phyloP scores from a whole-genome alignment of 257 asterid species.

The Perilla frutescens region DNA sequence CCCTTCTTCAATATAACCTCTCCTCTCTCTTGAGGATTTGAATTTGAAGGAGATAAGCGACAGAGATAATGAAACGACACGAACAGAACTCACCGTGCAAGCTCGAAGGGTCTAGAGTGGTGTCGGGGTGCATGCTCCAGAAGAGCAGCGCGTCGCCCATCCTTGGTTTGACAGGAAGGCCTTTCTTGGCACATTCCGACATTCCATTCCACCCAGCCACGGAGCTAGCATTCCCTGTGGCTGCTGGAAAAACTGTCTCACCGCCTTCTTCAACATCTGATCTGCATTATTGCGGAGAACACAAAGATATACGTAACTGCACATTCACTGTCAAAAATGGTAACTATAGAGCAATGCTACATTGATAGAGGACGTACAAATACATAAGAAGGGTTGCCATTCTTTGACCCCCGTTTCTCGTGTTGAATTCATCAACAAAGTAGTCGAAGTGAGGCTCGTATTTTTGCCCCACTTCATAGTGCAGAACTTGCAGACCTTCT shows the following conservation, averaged over 20 bases:
- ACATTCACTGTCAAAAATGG: too few relatives aligned
- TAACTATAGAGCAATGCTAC: too few relatives aligned
- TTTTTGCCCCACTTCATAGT: slow-evolving; percentile 77
- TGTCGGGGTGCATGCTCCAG: slow-evolving; percentile 81
- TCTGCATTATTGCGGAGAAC: slow-evolving; percentile 44
- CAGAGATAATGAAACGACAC: neutral
- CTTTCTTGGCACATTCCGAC: slow-evolving; percentile 73
- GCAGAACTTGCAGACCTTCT: slow-evolving; percentile 72
- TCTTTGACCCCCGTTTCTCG: slow-evolving; percentile 75
- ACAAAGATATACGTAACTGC: neutral
- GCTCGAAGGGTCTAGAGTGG: slow-evolving; percentile 63
- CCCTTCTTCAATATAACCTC: neutral
- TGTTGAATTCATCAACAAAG: slow-evolving; percentile 61
- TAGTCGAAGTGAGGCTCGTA: slow-evolving; percentile 75
- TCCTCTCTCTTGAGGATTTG: too few relatives aligned
- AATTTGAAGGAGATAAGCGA: too few relatives aligned
- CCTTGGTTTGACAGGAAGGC: slow-evolving; percentile 66
- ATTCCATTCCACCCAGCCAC: slow-evolving; percentile 56
- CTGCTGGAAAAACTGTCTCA: slow-evolving; percentile 72
- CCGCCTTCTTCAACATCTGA: slow-evolving; percentile 92
- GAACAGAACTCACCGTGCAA: slow-evolving; percentile 59
- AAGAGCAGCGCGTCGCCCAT: slow-evolving; percentile 76
- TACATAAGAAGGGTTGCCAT: slow-evolving; percentile 82
- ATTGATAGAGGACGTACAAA: slow-evolving; percentile 51
- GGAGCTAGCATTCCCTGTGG: slow-evolving; percentile 52